phyloP scores from a whole-genome alignment of 495 filamentous ascomycete genomes.

The Trichoderma virens region DNA sequence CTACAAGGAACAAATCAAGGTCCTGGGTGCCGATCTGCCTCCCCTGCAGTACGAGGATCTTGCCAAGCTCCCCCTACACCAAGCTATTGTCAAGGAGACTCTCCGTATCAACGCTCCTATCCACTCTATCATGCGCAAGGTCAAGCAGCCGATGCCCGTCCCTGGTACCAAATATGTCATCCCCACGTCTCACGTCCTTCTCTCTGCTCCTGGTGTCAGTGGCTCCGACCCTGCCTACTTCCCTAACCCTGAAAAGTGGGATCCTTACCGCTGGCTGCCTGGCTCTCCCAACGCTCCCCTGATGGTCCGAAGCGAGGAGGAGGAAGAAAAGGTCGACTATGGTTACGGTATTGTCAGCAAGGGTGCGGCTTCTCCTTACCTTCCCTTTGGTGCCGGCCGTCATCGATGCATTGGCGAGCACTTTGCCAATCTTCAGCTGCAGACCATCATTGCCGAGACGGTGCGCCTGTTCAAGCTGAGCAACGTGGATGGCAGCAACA shows the following conservation, averaged over 20 bases:
- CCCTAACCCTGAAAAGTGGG: conserved; percentile 71
- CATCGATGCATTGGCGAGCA: conserved; percentile 97
- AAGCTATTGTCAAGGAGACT: conserved; percentile 70
- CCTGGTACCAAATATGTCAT: conserved; percentile 72
- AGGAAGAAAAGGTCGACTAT: conserved; percentile 78
- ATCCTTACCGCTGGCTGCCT: conserved; percentile 80
- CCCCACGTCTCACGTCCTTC: conserved; percentile 65
- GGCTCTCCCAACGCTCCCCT: conserved; percentile 35
- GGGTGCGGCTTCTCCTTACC: conserved; percentile 76
- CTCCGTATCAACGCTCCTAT: conserved; percentile 75
- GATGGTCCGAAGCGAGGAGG: conserved; percentile 45
- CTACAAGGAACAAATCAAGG: conserved; percentile 61
- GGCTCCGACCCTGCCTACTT: conserved; percentile 65
- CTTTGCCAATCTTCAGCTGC: conserved; percentile 89
- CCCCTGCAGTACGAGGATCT: conserved; percentile 61
- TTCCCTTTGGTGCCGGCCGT: conserved; percentile 89
- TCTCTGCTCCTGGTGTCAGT: conserved; percentile 75
- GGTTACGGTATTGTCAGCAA: conserved; percentile 91
- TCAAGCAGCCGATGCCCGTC: conserved; percentile 71
- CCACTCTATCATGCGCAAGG: conserved; percentile 78
- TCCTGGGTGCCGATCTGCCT: conserved; percentile 54
- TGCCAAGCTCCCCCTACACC: conserved; percentile 59
- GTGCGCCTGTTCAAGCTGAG: conserved; percentile 68
- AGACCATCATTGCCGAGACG: conserved; percentile 72
- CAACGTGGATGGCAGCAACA: conserved; percentile 59